Evolutionary conservation across 371 early-diverging fungal genomes (phyloP), one percentile per base, ranked within the genome.

Genomic region (Coemansia sp.): DNA sequence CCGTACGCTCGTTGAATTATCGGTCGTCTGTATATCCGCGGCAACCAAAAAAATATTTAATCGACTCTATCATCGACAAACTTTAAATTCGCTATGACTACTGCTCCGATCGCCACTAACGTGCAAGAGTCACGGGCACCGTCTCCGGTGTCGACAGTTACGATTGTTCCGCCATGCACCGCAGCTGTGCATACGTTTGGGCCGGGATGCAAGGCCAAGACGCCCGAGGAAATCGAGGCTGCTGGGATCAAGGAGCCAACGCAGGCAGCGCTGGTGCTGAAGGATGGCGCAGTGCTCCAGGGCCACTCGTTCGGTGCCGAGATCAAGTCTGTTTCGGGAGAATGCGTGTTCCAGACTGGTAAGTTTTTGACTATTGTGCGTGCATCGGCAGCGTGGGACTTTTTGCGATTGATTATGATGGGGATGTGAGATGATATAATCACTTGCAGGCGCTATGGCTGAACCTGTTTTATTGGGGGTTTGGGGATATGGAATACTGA

Each of bases 301-400:
- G 98, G 97, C 74, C 84, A 91, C 75, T 95, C 95, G 11, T 98
- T 97, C 80, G 98, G 98, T 64, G 90, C 95, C 6, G 92, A 93
- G 82, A 80, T 82, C 61, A 82, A 85, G 63, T 89, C 92, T 50
- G 87, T 96, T 61, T 85, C 95, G 64, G 98, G 98, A 65, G 98
- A 98, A 84, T 93, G 93, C 72, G 98, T 98, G 66, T 97, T 97
- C 83, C 95, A 95, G 80, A 97, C 98, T 56, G 97, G 97, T 92
- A 77, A 61, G 76, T 74, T 51, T 21, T 21, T 48, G 39, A 39
- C 63, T 53, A 24, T 39, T 22, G 37, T 55, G 26, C 22, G 53
- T 8, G 29, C 29, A 52, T 24, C 13, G 6, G 16, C 31, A 55
- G 29, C 29, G 29, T 29, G 34, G 31, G 56, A 55, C 18, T 18